Evolutionary conservation across 139 green algal species (phyloP).

Genomic region (Auxenochlorella pyrenoidosa): DNA sequence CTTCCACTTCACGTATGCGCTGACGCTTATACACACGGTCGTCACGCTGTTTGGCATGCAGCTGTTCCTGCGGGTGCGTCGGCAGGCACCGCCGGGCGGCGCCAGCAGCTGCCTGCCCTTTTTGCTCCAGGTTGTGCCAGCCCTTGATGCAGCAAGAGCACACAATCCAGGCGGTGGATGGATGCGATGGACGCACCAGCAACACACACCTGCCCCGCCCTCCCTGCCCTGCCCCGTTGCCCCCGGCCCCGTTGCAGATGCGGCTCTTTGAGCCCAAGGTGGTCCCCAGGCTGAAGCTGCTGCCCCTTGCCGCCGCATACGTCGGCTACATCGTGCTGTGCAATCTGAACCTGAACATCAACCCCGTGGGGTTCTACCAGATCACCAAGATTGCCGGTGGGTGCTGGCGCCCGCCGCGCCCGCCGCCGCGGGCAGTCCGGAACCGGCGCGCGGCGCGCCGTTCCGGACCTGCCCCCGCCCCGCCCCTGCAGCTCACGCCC

Average conservation of each 20-base stretch:
- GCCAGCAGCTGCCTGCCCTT: too few relatives aligned
- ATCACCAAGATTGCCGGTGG: constrained; percentile 84
- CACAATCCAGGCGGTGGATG: background rate
- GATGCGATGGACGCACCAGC: background rate
- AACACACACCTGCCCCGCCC: too few relatives aligned
- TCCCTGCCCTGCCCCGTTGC: background rate
- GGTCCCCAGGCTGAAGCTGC: constrained; percentile 58
- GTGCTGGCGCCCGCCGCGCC: background rate
- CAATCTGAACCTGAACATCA: constrained; percentile 90
- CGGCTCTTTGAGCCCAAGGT: constrained; percentile 73
- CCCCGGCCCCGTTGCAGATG: background rate
- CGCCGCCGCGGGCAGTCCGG: background rate
- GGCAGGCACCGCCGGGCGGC: too few relatives aligned
- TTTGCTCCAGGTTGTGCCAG: too few relatives aligned
- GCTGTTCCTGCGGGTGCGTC: constrained; percentile 27
- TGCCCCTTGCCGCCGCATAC: constrained; percentile 79
- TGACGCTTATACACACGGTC: constrained; percentile 89
- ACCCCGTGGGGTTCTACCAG: constrained; percentile 93
- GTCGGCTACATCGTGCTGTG: constrained; percentile 91
- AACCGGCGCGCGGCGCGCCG: too few relatives aligned
- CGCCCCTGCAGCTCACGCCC: too few relatives aligned
- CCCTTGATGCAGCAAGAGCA: too few relatives aligned
- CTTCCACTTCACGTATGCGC: constrained; percentile 82
- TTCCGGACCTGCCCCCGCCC: too few relatives aligned
- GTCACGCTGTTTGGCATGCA: constrained; percentile 75